phyloP scores from a whole-genome alignment of 2,329 filamentous ascomycete species.

The Colletotrichum orbiculare region DNA sequence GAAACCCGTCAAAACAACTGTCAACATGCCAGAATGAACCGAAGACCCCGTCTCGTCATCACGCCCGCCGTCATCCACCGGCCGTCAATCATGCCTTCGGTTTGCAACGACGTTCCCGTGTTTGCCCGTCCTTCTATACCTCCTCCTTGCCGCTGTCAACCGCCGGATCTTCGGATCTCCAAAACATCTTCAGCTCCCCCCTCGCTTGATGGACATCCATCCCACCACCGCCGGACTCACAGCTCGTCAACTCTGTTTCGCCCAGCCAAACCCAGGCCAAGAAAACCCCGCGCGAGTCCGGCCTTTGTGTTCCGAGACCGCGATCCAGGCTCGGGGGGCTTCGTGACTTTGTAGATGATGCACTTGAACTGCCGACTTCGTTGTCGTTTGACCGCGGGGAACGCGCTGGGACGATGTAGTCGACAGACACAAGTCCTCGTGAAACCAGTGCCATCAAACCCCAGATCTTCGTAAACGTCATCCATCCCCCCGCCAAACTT shows the following conservation, averaged over 20 bases:
- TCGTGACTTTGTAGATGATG: no score
- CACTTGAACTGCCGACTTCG: no score
- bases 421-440: no score
- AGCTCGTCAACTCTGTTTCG: slow-evolving; percentile 16
- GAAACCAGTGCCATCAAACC: no score
- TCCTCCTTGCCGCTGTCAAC: not conserved
- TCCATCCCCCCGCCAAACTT: no score
- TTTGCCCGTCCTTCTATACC: not conserved
- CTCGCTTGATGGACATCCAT: not conserved
- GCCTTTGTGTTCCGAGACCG: no score
- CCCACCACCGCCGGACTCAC: not conserved
- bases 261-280: slow-evolving; percentile 15
- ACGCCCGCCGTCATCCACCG: not conserved
- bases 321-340: no score
- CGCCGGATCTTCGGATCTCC: slow-evolving; percentile 7
- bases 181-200: not conserved
- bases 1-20: slow-evolving; percentile 29
- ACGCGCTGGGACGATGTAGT: no score
- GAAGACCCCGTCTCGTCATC: not conserved
- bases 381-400: no score
- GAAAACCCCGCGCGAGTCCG: not conserved
- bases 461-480: no score
- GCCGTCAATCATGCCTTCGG: no score
- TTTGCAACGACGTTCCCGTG: no score
- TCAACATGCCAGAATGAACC: not conserved